These are phyloP conservation scores for Colletotrichum sp. DNA, from an alignment of 2,329 filamentous ascomycete genomes.

Conservation along the genomic window DNA sequence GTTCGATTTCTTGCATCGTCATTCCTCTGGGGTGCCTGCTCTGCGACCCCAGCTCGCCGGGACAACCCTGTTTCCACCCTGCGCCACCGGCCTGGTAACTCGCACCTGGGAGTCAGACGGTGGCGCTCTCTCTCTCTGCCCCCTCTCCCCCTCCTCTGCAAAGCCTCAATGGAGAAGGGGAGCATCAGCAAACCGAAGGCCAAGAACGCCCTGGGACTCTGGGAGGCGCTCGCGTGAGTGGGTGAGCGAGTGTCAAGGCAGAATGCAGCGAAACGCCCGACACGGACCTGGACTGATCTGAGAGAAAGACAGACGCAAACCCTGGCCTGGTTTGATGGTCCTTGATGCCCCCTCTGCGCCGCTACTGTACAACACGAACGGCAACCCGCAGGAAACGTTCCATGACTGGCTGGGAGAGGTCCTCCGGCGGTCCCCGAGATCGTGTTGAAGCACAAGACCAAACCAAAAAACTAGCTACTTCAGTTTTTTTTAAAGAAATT, in stretches of 20 bases:
- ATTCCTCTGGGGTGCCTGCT: slow-evolving; percentile 2
- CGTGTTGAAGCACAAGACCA: neutral
- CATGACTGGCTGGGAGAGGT: neutral
- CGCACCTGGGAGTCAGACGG: neutral
- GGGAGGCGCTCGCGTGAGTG: neutral
- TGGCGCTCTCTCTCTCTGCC: neutral
- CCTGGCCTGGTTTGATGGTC: neutral
- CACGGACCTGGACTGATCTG: neutral
- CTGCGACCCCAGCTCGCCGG: neutral
- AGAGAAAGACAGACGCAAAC: neutral
- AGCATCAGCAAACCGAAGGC: neutral
- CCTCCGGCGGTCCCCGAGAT: neutral
- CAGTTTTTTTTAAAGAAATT: neutral
- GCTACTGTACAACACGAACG: neutral
- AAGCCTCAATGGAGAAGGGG: neutral
- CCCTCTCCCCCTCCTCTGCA: neutral
- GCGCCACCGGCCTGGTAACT: slow-evolving; percentile 15
- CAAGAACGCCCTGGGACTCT: neutral
- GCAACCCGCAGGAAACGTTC: neutral
- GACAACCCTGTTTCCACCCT: neutral
- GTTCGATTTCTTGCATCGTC: slow-evolving; percentile 14
- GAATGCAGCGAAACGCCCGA: neutral
- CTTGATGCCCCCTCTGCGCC: neutral
- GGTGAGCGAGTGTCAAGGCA: neutral
- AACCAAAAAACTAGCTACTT: neutral